These are phyloP conservation scores for Exophiala sp. DNA, from an alignment of 2,329 filamentous ascomycete genomes.

Conservation along the genomic window DNA sequence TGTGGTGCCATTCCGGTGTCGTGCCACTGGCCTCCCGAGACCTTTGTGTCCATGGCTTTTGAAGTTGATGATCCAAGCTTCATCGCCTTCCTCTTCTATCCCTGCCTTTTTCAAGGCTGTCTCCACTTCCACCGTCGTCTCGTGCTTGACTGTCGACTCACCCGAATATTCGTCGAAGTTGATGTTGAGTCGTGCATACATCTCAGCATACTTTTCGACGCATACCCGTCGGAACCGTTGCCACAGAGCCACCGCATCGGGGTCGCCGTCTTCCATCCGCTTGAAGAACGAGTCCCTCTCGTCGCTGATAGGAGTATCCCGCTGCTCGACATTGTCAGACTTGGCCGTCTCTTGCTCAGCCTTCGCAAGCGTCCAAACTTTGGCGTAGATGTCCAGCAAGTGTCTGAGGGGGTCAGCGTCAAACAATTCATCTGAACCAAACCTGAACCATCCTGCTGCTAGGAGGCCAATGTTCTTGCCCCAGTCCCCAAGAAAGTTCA, in stretches of 20 bases:
- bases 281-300: slow-evolving; percentile 54
- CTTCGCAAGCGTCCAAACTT: slow-evolving; percentile 50
- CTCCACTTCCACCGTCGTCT: slow-evolving; percentile 60
- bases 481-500: slow-evolving; percentile 78
- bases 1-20: slow-evolving; percentile 68
- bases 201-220: slow-evolving; percentile 60
- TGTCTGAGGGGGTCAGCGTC: slow-evolving; percentile 71
- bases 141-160: slow-evolving; percentile 65
- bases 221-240: slow-evolving; percentile 60
- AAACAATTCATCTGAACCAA: slow-evolving; percentile 66
- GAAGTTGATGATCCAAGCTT: slow-evolving; percentile 67
- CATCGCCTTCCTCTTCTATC: slow-evolving; percentile 64
- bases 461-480: slow-evolving; percentile 55
- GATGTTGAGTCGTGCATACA: slow-evolving; percentile 66
- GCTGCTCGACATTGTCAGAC: slow-evolving; percentile 37
- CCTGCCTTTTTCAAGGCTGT: slow-evolving; percentile 58
- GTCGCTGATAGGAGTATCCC: slow-evolving; percentile 40
- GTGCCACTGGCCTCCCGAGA: slow-evolving; percentile 64
- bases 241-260: slow-evolving; percentile 57
- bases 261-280: slow-evolving; percentile 63
- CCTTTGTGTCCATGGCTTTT: slow-evolving; percentile 61
- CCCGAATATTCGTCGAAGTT: slow-evolving; percentile 66
- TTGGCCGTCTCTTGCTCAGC: slow-evolving; percentile 58
- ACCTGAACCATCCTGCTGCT: slow-evolving; percentile 68
- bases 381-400: slow-evolving; percentile 74